Evolutionary conservation across 2,329 filamentous ascomycete species (phyloP), one percentile per base, ranked within the genome.

Genomic region (Arthrobotrys musiformis): DNA sequence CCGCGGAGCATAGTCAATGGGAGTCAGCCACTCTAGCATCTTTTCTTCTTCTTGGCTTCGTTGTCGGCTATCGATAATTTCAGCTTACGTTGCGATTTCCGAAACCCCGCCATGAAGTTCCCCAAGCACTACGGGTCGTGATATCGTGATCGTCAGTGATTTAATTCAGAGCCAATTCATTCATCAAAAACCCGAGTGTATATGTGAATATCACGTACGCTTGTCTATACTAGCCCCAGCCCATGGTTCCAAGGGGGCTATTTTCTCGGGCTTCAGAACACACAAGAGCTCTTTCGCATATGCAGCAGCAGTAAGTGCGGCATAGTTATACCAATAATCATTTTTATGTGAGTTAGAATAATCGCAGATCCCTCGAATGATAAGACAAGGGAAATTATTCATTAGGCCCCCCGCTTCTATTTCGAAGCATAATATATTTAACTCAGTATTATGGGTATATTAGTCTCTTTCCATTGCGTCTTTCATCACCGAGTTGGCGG

Each of bases 281-380:
- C n/a, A 35, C 58, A 62, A n/a, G 24, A 50, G 28, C 15, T 28
- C 17, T 26, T 40, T 66, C 9, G 61, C 44, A 54, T n/a, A 66
- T 4, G 30, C 61, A n/a, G 44, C 61, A 17, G 44, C 61, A 40
- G 44, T 11, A 15, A 22, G 5, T 40, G 28, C 44, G 17, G 61
- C 61, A 13, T 66, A 66, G 1, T 44, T 44, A 35, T 66, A 44
- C 61, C 61, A 66, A 19, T 19, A 17, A 6, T 66, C 54, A 17
- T 26, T 66, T 22, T 66, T 66, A 42, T 66, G 61, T 11, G 40
- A 50, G 50, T 66, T 44, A 1, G 61, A n/a, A 28, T 67, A 67
- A 67, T 67, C 30, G 26, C 46, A 28, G 24, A 67, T 48, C n/a
- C 62, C 46, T 19, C 48, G 46, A 35, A 67, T 56, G 1, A 67